A percentile compares a stretch with the other conserved stretches of the same genome.
Conservation (phyloP, 164 flowering plant genomes). For the Aristolochia fimbriata region DNA sequence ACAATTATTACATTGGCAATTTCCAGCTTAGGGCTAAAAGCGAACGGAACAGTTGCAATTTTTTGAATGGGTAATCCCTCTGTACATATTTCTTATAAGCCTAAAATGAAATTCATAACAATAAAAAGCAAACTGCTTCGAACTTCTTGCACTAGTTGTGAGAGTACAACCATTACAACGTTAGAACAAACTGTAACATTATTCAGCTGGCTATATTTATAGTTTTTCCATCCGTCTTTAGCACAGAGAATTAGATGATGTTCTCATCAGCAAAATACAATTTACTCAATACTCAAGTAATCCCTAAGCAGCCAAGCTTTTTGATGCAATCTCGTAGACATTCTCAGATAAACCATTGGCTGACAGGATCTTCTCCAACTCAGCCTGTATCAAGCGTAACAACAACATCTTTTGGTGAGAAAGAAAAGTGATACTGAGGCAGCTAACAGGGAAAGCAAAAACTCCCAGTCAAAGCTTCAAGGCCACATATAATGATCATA, state of each 20-base stretch:
- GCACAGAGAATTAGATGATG: background rate
- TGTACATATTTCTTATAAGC: no score
- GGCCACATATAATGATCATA: background rate
- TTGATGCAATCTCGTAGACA: slow-evolving; percentile 91
- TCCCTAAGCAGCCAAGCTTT: slow-evolving; percentile 61
- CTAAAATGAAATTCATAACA: no score
- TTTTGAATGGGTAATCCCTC: no score
- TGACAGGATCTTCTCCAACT: slow-evolving; percentile 80
- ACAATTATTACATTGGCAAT: no score
- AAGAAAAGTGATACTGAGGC: background rate
- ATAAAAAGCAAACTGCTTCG: background rate
- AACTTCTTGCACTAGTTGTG: background rate
- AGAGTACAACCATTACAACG: background rate
- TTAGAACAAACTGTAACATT: background rate
- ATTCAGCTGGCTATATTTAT: background rate
- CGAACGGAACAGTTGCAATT: no score
- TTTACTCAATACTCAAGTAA: background rate
- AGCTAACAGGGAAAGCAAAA: background rate
- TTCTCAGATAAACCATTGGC: slow-evolving; percentile 82
- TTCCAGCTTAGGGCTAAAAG: no score
- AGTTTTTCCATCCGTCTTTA: background rate
- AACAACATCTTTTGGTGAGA: background rate
- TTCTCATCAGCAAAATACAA: background rate
- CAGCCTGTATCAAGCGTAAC: slow-evolving; percentile 42
- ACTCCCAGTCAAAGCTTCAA: background rate